These are phyloP conservation scores for Rhizophora mangle DNA, from an alignment of 345 rosid species.

Conservation along the genomic window DNA sequence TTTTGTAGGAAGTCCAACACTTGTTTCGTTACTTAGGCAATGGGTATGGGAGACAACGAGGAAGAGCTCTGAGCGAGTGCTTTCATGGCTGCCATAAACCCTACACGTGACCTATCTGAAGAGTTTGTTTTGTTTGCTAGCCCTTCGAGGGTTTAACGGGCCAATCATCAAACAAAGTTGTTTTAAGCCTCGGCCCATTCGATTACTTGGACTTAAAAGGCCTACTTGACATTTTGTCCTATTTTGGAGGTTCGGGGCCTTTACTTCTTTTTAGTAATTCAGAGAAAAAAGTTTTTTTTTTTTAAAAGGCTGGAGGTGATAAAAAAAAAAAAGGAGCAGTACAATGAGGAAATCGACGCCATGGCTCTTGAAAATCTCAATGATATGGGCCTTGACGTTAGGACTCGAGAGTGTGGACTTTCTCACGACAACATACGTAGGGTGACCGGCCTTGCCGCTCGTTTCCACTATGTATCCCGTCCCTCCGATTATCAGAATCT, in stretches of 20 bases:
- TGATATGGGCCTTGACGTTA: neutral
- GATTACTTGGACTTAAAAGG: too few species aligned
- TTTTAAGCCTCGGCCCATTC: too few species aligned
- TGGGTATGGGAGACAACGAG: neutral
- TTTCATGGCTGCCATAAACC: neutral
- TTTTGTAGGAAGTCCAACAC: neutral
- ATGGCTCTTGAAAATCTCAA: neutral
- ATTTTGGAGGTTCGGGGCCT: too few species aligned
- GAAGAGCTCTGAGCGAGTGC: neutral
- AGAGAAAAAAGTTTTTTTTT: too few species aligned
- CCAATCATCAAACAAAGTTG: too few species aligned
- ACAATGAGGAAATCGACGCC: too few species aligned
- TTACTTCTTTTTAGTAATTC: too few species aligned
- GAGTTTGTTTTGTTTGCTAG: too few species aligned
- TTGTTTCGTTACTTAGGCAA: neutral
- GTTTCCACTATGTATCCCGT: constrained; percentile 24
- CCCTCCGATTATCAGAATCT: constrained; percentile 23
- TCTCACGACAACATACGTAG: constrained; percentile 12
- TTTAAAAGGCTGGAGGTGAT: too few species aligned
- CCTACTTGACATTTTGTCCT: too few species aligned
- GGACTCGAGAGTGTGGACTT: constrained; percentile 14
- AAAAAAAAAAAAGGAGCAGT: too few species aligned
- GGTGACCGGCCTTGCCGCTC: constrained; percentile 22
- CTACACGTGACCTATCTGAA: neutral
- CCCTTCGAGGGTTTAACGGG: too few species aligned